Conservation (phyloP, 2,329 filamentous ascomycete species). For the Coleophoma cylindrospora region DNA sequence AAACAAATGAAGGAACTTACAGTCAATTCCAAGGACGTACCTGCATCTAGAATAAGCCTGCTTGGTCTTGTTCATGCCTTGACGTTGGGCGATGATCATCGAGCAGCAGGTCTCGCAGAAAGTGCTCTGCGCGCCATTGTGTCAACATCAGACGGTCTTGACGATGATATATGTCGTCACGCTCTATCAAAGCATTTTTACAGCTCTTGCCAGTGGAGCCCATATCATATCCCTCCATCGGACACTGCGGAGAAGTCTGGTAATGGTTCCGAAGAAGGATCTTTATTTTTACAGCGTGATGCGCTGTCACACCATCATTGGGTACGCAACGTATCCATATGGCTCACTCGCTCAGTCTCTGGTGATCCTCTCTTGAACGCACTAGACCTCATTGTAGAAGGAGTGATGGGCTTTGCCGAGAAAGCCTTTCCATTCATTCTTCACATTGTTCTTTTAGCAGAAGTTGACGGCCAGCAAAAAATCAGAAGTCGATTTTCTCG, state of each 20-base stretch:
- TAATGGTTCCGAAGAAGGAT: not conserved
- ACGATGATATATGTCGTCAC: conserved; percentile 45
- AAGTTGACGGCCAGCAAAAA: conserved; percentile 55
- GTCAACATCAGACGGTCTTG: conserved; percentile 32
- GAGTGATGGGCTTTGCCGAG: conserved; percentile 65
- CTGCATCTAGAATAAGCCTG: conserved; percentile 58
- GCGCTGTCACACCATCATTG: conserved; percentile 46
- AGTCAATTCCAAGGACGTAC: conserved; percentile 24
- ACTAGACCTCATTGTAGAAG: conserved; percentile 59
- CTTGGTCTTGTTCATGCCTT: conserved; percentile 57
- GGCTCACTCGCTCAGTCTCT: conserved; percentile 53
- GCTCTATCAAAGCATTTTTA: conserved; percentile 47
- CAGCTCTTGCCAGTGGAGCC: conserved; percentile 50
- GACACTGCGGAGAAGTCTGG: conserved; percentile 28
- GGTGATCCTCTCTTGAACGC: conserved; percentile 66
- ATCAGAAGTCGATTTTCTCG: conserved; percentile 61
- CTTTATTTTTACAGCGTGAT: conserved; percentile 11
- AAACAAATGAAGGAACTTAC: conserved; percentile 34
- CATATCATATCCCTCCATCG: conserved; percentile 50
- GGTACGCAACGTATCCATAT: conserved; percentile 56
- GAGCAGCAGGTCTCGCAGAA: conserved; percentile 55
- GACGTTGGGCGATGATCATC: conserved; percentile 50
- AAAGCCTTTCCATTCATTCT: conserved; percentile 77
- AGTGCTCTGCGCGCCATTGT: conserved; percentile 52
- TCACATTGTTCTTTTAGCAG: conserved; percentile 71